phyloP scores from a whole-genome alignment of 2,329 filamentous ascomycete genomes.

The Aspergillus ibericus region DNA sequence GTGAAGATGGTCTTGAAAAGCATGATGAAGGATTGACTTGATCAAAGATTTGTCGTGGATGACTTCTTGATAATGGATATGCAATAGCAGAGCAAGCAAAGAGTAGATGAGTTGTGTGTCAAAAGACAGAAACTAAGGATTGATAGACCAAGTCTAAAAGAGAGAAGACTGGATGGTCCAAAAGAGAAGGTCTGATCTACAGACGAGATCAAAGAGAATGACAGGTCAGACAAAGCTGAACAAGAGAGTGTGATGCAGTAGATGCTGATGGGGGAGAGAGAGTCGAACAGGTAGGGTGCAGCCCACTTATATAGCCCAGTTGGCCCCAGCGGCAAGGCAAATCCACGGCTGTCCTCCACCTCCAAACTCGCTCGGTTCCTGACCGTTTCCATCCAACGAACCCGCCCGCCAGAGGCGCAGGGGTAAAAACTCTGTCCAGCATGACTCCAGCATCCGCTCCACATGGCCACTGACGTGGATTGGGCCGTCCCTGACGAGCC shows the following conservation, averaged over 20 bases:
- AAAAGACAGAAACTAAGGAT: background rate
- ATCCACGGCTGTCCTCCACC: no score
- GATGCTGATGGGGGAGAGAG: conserved; percentile 21
- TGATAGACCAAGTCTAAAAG: background rate
- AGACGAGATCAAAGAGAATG: conserved; percentile 24
- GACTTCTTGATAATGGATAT: background rate
- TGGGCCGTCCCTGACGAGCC: background rate
- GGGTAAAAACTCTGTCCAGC: background rate
- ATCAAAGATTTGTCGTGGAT: background rate
- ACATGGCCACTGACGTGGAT: conserved; percentile 2
- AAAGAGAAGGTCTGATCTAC: conserved; percentile 23
- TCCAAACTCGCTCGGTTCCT: background rate
- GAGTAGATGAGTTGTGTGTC: background rate
- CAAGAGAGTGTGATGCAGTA: conserved; percentile 9
- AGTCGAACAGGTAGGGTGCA: background rate
- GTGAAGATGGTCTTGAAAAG: conserved; percentile 16
- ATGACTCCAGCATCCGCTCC: background rate
- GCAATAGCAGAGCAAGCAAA: no score
- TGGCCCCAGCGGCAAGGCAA: background rate
- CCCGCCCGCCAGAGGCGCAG: background rate
- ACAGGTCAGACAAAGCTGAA: conserved; percentile 12
- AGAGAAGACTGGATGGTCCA: background rate
- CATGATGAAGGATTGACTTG: conserved; percentile 10
- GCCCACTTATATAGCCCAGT: background rate
- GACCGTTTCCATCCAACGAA: background rate